These are phyloP conservation scores for Candida suzukii DNA, from an alignment of 805 yeast species.

Conservation along the genomic window DNA sequence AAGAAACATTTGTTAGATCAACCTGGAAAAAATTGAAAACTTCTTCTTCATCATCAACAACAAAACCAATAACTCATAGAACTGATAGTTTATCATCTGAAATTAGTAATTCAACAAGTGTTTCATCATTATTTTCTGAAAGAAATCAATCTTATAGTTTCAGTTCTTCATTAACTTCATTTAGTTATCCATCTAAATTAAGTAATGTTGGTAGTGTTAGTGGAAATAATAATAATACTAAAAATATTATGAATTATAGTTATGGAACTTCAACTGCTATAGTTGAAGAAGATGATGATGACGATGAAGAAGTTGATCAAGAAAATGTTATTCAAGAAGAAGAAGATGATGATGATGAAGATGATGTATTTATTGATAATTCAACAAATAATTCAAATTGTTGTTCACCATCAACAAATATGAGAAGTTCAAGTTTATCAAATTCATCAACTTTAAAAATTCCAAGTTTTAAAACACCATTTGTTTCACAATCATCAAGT, in stretches of 20 bases:
- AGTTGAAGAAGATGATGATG: constrained; percentile 2
- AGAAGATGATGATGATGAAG: constrained; percentile 3
- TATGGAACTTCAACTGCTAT: background rate
- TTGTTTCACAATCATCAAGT: background rate
- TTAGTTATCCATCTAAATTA: background rate
- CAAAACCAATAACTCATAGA: background rate
- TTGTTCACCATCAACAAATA: constrained; percentile 1
- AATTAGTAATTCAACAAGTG: background rate
- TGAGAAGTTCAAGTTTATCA: background rate
- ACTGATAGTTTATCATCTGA: background rate
- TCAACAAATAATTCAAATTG: constrained; percentile 12
- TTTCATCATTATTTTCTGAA: constrained; percentile 1
- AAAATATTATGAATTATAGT: background rate
- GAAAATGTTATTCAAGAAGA: constrained; percentile 2
- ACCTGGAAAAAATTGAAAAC: constrained; percentile 3
- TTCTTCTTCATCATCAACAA: background rate
- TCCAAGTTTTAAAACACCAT: background rate
- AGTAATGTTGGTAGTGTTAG: constrained; percentile 11
- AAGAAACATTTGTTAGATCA: constrained; percentile 28
- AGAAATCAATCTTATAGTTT: constrained; percentile 6
- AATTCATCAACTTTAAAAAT: background rate
- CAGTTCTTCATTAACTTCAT: constrained; percentile 6
- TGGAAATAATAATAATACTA: constrained; percentile 1
- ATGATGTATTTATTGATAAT: background rate
- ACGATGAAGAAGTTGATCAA: constrained; percentile 5